Base-by-base conservation (phyloP, 2,329 filamentous ascomycete genomes). In the Talaromyces sp. region DNA sequence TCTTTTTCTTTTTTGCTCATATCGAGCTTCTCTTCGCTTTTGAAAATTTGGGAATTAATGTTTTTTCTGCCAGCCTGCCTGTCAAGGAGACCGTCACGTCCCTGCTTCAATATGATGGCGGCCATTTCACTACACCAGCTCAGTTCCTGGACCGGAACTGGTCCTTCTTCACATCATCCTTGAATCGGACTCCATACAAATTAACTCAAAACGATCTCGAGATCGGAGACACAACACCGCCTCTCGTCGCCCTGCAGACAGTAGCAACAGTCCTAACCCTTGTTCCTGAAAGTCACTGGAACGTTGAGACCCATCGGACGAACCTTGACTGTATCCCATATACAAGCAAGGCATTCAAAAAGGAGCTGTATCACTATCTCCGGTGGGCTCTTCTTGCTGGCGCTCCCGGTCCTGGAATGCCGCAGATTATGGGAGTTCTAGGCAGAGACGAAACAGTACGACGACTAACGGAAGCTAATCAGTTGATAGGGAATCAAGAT, bases 131-230 rank as follows among this genome's bases (percentile, higher is more conserved):
- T 19, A 86, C 80, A 17, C 80, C 86, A 0, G 67, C 75, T 3
- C 80, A 85, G 22, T 90, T 89, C 73, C 75, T 86, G 8, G 71
- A 81, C 37, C 81, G 84, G 39, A 86, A 87, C 72, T 73, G 76
- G 33, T 85, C 86, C 70, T 86, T 90, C 75, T 63, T 63, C 31
- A 27, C 61, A 15, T 33, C 49, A 8, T 47, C 39, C 11, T 45
- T 57, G 9, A 35, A 35, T 17, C 50, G 50, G 19, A 43, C 27
- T 25, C 61, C 61, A 57, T 63, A 63, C 49, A 27, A 8, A 19
- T 27, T 57, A 6, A 57, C 9, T 43, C 49, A 63, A 56, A 11
- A 19, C 25, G 50, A 57, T 17, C 49, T 56, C 45, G 47, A 54
- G 10, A 39, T 57, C 13, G 61, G 31, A 19, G 39, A 25, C 39